Percentiles rank a stretch among this genome's conserved stretches.
Conservation (phyloP, 352 stramenopile genomes). For the Globisporangium sylvaticum region DNA sequence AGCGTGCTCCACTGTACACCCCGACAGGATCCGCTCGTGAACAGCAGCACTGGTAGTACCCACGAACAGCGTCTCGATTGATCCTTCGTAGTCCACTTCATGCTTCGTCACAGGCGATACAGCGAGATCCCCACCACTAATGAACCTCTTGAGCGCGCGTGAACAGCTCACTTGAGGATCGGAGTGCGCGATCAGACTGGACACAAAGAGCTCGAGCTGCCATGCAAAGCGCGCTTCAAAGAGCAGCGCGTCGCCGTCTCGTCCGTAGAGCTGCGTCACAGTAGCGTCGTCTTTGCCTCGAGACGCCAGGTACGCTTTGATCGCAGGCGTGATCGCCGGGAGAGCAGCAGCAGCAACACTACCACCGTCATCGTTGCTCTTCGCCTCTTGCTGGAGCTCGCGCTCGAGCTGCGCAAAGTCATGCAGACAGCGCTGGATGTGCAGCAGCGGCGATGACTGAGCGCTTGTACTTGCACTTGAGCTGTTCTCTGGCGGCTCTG, state of each 20-base stretch:
- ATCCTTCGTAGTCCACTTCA: not conserved
- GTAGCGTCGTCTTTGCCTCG: not conserved
- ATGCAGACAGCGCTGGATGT: not conserved
- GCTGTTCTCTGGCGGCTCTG: too few species aligned
- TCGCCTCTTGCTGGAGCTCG: not conserved
- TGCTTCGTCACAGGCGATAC: not conserved
- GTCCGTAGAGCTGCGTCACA: too few species aligned
- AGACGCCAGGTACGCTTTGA: not conserved
- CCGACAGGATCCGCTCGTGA: slow-evolving; percentile 1
- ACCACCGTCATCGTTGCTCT: not conserved
- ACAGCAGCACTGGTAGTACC: not conserved
- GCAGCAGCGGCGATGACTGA: not conserved
- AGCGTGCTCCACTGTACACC: not conserved
- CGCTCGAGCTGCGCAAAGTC: slow-evolving; percentile 4
- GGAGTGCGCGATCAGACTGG: not conserved
- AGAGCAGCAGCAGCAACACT: not conserved
- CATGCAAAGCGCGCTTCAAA: slow-evolving; percentile 4
- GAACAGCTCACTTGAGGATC: not conserved
- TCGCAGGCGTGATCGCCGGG: not conserved
- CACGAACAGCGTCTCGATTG: not conserved
- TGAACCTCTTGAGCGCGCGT: not conserved
- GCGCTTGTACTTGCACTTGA: too few species aligned
- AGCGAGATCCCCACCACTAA: not conserved
- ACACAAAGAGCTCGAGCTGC: not conserved
- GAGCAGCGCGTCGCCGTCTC: not conserved